Percentiles rank a stretch among this genome's conserved stretches.
These are phyloP conservation scores for Plasmodium gallinaceum DNA, from an alignment of 169 alveolate genomes.

Conservation along the genomic window DNA sequence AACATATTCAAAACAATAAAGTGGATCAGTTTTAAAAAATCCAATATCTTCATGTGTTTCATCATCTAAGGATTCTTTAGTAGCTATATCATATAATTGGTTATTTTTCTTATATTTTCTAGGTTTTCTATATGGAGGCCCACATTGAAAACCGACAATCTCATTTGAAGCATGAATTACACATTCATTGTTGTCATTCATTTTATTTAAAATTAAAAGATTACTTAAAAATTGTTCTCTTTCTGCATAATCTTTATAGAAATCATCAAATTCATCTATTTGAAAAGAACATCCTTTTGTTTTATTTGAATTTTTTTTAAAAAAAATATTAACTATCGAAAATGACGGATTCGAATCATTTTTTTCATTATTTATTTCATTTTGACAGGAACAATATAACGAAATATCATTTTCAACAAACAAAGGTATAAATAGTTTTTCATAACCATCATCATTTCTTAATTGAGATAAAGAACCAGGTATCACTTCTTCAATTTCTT, in stretches of 20 bases:
- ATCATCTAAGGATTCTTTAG: not conserved
- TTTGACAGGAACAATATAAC: conserved; percentile 18
- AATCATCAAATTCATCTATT: not conserved
- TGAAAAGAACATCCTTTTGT: conserved; percentile 75
- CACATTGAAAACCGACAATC: conserved; percentile 70
- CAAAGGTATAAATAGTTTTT: conserved; percentile 14
- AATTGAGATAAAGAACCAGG: conserved; percentile 43
- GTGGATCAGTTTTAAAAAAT: conserved; percentile 42
- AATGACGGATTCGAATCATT: not conserved
- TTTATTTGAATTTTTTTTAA: conserved; percentile 29
- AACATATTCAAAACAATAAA: conserved; percentile 58
- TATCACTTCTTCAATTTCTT: conserved; percentile 29
- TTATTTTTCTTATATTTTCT: not conserved
- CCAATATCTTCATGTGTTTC: not conserved
- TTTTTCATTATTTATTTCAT: not conserved
- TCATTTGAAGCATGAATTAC: conserved; percentile 34
- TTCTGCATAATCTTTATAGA: conserved; percentile 40
- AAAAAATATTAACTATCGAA: conserved; percentile 42
- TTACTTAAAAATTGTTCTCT: conserved; percentile 45
- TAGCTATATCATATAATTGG: not conserved
- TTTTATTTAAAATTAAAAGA: conserved; percentile 25
- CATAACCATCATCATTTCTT: conserved; percentile 35
- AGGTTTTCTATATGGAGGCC: conserved; percentile 37
- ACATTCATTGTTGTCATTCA: conserved; percentile 27
- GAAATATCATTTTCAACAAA: conserved; percentile 37